Evolutionary conservation across 306 rosid genomes (phyloP), one percentile per base, ranked within the genome.

Genomic region (Cucumis hystrix): DNA sequence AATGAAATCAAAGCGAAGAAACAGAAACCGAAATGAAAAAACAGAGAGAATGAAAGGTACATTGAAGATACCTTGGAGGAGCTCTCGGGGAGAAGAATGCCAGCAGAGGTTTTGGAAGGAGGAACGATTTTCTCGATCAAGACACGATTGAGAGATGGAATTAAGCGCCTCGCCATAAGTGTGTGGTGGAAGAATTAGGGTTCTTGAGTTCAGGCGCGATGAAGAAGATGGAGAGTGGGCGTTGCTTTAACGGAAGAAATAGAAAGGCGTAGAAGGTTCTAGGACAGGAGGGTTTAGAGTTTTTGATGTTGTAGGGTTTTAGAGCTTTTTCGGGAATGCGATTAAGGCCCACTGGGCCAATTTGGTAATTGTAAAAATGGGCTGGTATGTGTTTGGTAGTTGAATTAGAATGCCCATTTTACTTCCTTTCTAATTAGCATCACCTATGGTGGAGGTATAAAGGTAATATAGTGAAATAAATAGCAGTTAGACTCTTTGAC

Each of bases 61-160:
- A 23, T 15, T 1, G 14, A 12, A 10, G 51, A 21, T 80, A 94
- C 98, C 96, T 94, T 89, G 74, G 96, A 73, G 69, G 97, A 77
- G 35, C 88, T 85, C 74, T 91, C 98, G 0, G 97, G 98, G 35
- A 94, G 88, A 47, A 94, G 96, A 82, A 94, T 90, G 43, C 98
- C 98, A 0, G 91, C 85, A 37, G 84, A 77, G 52, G 98, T 94
- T 63, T 94, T 91, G 76, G 96, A 84, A 3, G 98, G 97, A 9
- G 94, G 97, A 10, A 87, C 51, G 33, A 94, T 82, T 74, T 94
- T 94, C 93, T 94, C 98, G 5, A 94, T 58, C 56, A 94, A 87
- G 23, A 93, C 83, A 39, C 98, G 96, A 81, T 90, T 93, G 76
- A 94, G 78, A 55, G 74, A 86, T 1, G 98, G 98, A 58, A 94